Base-by-base conservation (phyloP, 2,329 filamentous ascomycete genomes). In the Domatiomyces catenatus region DNA sequence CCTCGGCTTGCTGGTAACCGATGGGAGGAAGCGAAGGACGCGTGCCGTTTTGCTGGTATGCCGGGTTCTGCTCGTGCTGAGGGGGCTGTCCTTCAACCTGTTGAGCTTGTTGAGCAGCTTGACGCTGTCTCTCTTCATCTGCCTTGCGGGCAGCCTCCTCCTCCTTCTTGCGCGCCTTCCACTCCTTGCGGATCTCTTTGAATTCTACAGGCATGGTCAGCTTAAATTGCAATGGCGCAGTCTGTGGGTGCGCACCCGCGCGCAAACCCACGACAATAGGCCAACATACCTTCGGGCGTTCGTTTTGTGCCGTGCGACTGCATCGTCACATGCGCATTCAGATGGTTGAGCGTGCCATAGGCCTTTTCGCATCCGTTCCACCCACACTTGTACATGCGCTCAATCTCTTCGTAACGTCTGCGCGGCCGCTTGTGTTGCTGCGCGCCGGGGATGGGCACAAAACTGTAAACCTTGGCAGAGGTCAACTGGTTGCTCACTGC, bases 111-210 rank as follows among this genome's bases (percentile, higher is more conserved):
- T 73, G 73, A 28, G 74, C 73, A 5, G 75, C 81, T 26, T 77
- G 77, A 8, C 77, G 66, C 55, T 81, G 76, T 57, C 83, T 77
- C 64, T 95, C 89, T 57, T 96, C 90, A 8, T 89, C 86, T 10
- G 84, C 84, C 73, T 95, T 95, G 63, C 89, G 85, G 60, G 80
- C 76, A 48, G 83, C 83, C 58, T 96, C 90, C 61, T 96, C 90
- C 67, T 96, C 92, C 86, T 98, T 98, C 79, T 96, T 96, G 63
- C 92, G 87, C 42, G 86, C 86, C 73, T 96, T 98, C 92, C 92
- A 98, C 64, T 96, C 90, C 66, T 96, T 96, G 56, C 92, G 85
- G 54, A 96, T 95, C 64, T 98, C 92, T 67, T 98, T 98, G 72
- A 98, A 96, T 68, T 96, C 92, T 96, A 42, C 26, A 19, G 5